Evolutionary conservation across 2,329 filamentous ascomycete species (phyloP), one percentile per base, ranked within the genome.

Genomic region (Verticillium longisporum): DNA sequence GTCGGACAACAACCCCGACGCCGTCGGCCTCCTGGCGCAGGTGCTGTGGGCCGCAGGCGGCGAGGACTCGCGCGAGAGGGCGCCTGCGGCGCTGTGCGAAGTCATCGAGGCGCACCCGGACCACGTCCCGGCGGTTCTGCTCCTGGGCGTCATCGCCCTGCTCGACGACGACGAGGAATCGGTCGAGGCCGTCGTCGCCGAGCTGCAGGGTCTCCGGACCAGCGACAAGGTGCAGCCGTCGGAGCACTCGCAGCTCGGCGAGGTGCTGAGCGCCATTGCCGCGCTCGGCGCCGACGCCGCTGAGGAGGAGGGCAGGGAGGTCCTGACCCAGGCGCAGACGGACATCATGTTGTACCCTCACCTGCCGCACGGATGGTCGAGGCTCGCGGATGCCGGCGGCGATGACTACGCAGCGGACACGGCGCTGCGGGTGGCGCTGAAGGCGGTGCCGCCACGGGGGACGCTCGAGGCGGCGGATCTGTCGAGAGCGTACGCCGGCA

Each of bases 1-100:
- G 71, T 92, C 90, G 1, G 78, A 84, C 34, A 84, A 84, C 41
- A 87, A 92, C 63, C 89, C 93, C 0, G 92, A 97, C 69, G 89
- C 94, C 1, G 88, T 92, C 0, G 97, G 93, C 69, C 80, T 97
- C 13, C 80, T 98, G 13, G 90, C 93, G 0, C 92, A 98, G 74
- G 90, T 98, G 0, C 82, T 98, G 0, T 99, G 95, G 94, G 93
- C 93, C 0, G 92, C 91, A 65, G 92, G 91, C 9, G 86, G 87
- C 0, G 85, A 88, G 6, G 82, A 87, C 1, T 90, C 93, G 60
- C 86, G 88, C 56, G 85, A 88, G 57, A 86, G 90, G 63, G 93
- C 94, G 15, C 84, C 91, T 3, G 86, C 90, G 59, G 85, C 91
- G 65, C 81, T 99, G 1, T 94, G 96, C 68, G 87, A 88, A 14